Evolutionary conservation across 495 filamentous ascomycete genomes (phyloP).

Genomic region (Beverwykella pulmonaria): DNA sequence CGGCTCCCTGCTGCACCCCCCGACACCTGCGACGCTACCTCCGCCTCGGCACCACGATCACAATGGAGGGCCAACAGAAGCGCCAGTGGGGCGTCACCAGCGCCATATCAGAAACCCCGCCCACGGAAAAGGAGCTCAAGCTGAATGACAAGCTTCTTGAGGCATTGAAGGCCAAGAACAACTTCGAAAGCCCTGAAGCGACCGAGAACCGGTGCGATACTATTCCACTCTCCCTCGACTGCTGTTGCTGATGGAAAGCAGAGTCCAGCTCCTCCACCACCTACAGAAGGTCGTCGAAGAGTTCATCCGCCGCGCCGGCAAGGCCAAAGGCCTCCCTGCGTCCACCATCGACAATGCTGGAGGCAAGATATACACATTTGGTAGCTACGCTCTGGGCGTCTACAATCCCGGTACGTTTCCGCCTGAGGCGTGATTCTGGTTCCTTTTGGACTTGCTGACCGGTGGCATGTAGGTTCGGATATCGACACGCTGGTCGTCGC

Average conservation of each 20-base stretch:
- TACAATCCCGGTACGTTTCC: slow-evolving; percentile 73
- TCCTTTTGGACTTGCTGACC: neutral
- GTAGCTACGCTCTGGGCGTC: slow-evolving; percentile 90
- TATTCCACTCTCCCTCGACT: neutral
- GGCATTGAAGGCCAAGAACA: slow-evolving; percentile 83
- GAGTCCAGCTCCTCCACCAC: slow-evolving; percentile 58
- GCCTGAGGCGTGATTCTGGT: neutral
- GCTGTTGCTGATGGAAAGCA: slow-evolving; percentile 16
- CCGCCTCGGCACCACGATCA: neutral
- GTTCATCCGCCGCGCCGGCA: slow-evolving; percentile 78
- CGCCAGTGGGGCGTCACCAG: slow-evolving; percentile 74
- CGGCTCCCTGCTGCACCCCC: neutral
- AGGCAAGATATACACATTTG: slow-evolving; percentile 91
- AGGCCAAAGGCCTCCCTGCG: slow-evolving; percentile 73
- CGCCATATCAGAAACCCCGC: slow-evolving; percentile 75
- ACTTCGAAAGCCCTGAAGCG: slow-evolving; percentile 80
- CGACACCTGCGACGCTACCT: neutral
- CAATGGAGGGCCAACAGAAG: slow-evolving; percentile 30
- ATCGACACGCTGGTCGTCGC: slow-evolving; percentile 94
- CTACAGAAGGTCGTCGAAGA: slow-evolving; percentile 79
- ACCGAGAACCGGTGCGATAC: slow-evolving; percentile 69
- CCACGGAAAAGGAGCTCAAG: slow-evolving; percentile 72
- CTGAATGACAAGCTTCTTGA: slow-evolving; percentile 76
- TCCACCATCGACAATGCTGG: slow-evolving; percentile 77
- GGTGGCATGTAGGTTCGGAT: slow-evolving; percentile 68